These are phyloP conservation scores for Blastocystis sp. DNA, from an alignment of 352 stramenopile species.

Conservation along the genomic window DNA sequence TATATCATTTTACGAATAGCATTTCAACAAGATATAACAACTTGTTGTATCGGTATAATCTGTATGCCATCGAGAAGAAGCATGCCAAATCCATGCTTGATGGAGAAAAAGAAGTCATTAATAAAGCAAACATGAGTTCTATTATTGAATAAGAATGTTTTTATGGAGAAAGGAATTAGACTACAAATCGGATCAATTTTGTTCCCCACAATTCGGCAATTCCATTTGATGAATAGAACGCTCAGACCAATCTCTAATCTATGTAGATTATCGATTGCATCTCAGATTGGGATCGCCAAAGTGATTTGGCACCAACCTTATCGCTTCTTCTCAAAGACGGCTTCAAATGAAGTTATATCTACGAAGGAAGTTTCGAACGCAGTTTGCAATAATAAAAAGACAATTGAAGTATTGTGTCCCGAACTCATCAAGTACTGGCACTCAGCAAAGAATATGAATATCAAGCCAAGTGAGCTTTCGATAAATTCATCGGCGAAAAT, in stretches of 20 bases:
- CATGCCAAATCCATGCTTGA: not conserved
- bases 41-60: not conserved
- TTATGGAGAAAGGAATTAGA: not conserved
- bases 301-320: not conserved
- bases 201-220: not conserved
- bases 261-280: not conserved
- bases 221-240: not conserved
- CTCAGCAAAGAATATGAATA: slow-evolving; percentile 22
- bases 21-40: not conserved
- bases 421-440: slow-evolving; percentile 58
- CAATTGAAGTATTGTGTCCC: slow-evolving; percentile 42
- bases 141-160: slow-evolving; percentile 1
- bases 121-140: slow-evolving; percentile 18
- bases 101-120: not conserved
- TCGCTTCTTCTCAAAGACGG: not conserved
- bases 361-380: not conserved
- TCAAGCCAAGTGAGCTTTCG: not conserved
- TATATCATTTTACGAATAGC: not conserved
- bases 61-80: slow-evolving; percentile 12
- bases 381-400: not conserved
- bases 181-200: not conserved
- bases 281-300: not conserved
- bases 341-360: not conserved
- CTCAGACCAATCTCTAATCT: not conserved
- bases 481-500: slow-evolving; percentile 29